Conservation (phyloP, 345 rosid species). For the Camelina sativa region DNA sequence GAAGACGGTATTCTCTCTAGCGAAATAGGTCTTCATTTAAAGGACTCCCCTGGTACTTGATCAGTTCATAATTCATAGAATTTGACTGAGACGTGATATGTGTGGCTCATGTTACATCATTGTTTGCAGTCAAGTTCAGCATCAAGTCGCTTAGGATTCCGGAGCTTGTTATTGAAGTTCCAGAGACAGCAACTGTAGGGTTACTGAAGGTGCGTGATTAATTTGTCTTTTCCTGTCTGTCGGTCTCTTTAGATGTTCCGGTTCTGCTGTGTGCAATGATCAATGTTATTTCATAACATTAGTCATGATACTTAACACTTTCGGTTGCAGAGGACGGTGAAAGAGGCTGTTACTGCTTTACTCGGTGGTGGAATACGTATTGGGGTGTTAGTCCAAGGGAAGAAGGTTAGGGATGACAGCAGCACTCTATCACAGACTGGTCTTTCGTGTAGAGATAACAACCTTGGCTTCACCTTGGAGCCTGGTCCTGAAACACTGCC, state of each 20-base stretch:
- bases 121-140: conserved; percentile 81
- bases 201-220: conserved; percentile 74
- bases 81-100: conserved; percentile 13
- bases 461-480: conserved; percentile 85
- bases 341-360: conserved; percentile 80
- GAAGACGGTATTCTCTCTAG: conserved; percentile 54
- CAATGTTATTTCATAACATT: conserved; percentile 13
- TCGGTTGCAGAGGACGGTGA: conserved; percentile 66
- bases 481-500: conserved; percentile 52
- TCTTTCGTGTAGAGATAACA: conserved; percentile 63
- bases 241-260: not conserved
- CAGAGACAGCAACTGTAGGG: conserved; percentile 82
- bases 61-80: conserved; percentile 23
- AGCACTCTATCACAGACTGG: conserved; percentile 80
- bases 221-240: not conserved
- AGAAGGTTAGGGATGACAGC: conserved; percentile 87
- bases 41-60: conserved; percentile 75
- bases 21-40: conserved; percentile 51
- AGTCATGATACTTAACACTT: conserved; percentile 18
- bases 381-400: conserved; percentile 84
- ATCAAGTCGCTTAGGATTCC: conserved; percentile 90
- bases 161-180: conserved; percentile 85
- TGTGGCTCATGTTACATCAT: conserved; percentile 28
- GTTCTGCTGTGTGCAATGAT: conserved; percentile 6
- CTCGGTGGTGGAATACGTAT: conserved; percentile 77